Base-by-base conservation (phyloP, 1,284 basidiomycete species). In the Calocybe gambosa region DNA sequence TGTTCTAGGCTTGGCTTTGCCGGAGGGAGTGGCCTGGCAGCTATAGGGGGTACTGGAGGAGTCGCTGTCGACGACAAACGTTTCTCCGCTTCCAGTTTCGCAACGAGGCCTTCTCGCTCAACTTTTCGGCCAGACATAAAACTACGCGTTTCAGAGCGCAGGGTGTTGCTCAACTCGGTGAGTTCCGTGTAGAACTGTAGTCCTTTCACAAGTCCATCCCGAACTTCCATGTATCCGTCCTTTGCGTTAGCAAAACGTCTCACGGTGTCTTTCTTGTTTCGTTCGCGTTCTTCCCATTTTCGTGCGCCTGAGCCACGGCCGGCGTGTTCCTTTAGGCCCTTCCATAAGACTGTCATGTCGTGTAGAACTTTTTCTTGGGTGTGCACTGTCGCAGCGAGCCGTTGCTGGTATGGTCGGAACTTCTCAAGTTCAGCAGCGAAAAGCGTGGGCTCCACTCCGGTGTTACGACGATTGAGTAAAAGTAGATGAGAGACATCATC, bases 401-500 rank as follows among this genome's bases (percentile, higher is more conserved):
- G 80, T 40, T 86, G 80, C 63, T 96, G 93, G 60, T 91, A 93
- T 1, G 93, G 90, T 18, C 81, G 77, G 72, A 97, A 98, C 67
- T 98, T 98, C 64, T 97, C 94, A 13, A 98, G 78, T 64, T 98
- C 94, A 5, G 85, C 78, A 0, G 92, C 89, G 58, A 98, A 98
- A 13, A 98, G 74, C 0, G 89, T 78, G 0, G 89, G 85, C 56
- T 98, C 93, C 3, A 89, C 85, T 31, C 83, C 82, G 20, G 81
- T 78, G 51, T 92, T 87, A 13, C 93, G 85, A 12, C 92, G 82
- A 61, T 97, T 96, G 43, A 98, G 78, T 1, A 99, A 79, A 0
- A 99, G 78, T 0, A 97, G 73, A 61, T 96, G 93, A 0, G 94
- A 98, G 7, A 99, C 95, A 58, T 99, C 96, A 66, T 99, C 96